Percentiles rank a stretch among this genome's conserved stretches.
phyloP scores from a whole-genome alignment of 2,329 filamentous ascomycete species.

The Rhynchosporium agropyri region DNA sequence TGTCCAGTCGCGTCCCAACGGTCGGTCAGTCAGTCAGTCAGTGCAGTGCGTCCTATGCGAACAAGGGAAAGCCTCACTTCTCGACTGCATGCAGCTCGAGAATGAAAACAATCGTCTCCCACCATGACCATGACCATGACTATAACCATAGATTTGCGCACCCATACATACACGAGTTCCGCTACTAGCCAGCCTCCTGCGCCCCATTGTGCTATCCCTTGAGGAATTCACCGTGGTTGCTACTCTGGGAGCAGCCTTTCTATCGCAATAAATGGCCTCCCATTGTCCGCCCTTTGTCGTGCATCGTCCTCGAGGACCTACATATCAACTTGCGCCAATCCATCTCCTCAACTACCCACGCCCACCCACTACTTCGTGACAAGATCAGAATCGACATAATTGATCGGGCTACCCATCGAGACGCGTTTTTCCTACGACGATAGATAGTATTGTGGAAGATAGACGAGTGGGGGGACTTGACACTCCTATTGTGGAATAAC shows the following conservation, averaged over 20 bases:
- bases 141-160: not conserved
- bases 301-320: conserved; percentile 30
- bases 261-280: conserved; percentile 33
- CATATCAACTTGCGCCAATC: conserved; percentile 28
- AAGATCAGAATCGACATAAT: conserved; percentile 19
- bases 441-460: conserved; percentile 14
- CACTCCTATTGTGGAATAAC: conserved; percentile 19
- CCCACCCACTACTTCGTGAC: conserved; percentile 19
- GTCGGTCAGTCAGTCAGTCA: conserved; percentile 15
- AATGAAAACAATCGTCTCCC: conserved; percentile 26
- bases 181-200: not conserved
- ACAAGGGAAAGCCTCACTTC: not conserved
- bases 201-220: conserved; percentile 18
- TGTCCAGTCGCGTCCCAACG: not conserved
- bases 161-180: conserved; percentile 14
- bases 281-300: conserved; percentile 29
- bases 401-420: conserved; percentile 13
- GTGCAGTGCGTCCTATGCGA: not conserved
- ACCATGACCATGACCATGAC: conserved; percentile 11
- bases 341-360: conserved; percentile 15
- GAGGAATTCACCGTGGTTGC: conserved; percentile 25
- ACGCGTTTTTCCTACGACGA: conserved; percentile 23
- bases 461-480: conserved; percentile 20
- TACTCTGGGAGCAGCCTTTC: conserved; percentile 25
- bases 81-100: conserved; percentile 10